Evolutionary conservation across 1,284 basidiomycete species (phyloP).

Genomic region (Microbotryum lychnidis-dioicae): DNA sequence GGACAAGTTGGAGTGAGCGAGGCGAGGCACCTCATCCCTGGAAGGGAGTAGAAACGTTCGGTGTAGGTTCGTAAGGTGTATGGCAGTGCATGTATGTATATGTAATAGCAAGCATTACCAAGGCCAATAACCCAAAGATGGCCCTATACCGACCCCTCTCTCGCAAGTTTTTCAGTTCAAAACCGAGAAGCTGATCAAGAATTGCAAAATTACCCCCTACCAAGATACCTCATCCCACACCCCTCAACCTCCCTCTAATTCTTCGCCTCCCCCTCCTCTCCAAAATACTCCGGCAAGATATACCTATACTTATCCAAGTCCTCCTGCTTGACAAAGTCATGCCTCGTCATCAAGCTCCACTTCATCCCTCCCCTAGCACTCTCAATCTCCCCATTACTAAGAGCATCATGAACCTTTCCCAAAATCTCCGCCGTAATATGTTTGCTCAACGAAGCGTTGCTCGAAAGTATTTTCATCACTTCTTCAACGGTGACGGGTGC

Average conservation of each 20-base stretch:
- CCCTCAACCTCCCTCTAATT: too few species aligned
- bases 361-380: slow-evolving; percentile 67
- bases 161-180: too few species aligned
- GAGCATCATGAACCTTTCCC: slow-evolving; percentile 40
- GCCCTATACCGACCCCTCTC: too few species aligned
- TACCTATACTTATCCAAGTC: slow-evolving; percentile 24
- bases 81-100: too few species aligned
- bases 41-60: too few species aligned
- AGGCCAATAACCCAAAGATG: too few species aligned
- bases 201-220: too few species aligned
- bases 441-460: slow-evolving; percentile 56
- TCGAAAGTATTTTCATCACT: slow-evolving; percentile 57
- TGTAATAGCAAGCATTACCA: too few species aligned
- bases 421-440: slow-evolving; percentile 26
- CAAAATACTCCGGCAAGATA: slow-evolving; percentile 29
- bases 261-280: not conserved
- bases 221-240: too few species aligned
- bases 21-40: not conserved
- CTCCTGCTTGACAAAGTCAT: slow-evolving; percentile 22
- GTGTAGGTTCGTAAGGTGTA: too few species aligned
- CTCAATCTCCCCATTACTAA: slow-evolving; percentile 50
- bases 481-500: slow-evolving; percentile 49
- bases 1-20: slow-evolving; percentile 67
- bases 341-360: slow-evolving; percentile 46
- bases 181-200: too few species aligned